These are phyloP conservation scores for Theileria annulata DNA, from an alignment of 169 alveolate species.

Conservation along the genomic window DNA sequence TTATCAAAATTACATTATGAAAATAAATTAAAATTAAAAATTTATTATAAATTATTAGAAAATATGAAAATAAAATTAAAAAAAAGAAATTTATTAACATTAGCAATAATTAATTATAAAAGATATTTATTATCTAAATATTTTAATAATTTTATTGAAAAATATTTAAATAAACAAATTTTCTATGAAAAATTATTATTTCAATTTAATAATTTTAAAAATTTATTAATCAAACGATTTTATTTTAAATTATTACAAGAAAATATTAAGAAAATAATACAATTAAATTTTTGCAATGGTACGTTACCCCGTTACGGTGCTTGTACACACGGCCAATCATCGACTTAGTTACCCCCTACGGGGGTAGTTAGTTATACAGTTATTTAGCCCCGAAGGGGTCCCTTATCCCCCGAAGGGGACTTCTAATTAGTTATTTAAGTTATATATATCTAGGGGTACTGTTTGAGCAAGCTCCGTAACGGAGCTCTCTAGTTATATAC, in stretches of 20 bases:
- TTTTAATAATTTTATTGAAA: not conserved
- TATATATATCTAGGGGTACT: no score
- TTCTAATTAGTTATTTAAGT: no score
- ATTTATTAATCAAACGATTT: not conserved
- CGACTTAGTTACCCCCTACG: no score
- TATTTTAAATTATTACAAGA: not conserved
- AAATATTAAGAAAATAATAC: not conserved
- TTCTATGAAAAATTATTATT: not conserved
- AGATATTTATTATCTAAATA: not conserved
- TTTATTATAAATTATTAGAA: not conserved
- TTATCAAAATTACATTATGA: not conserved
- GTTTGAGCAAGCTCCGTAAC: no score
- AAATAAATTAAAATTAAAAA: not conserved
- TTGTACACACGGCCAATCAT: no score
- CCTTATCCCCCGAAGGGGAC: no score
- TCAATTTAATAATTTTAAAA: not conserved
- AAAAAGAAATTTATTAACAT: not conserved
- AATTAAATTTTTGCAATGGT: no score
- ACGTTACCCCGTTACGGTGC: no score
- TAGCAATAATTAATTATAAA: constrained; percentile 10
- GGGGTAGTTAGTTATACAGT: no score
- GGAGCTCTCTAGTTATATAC: no score
- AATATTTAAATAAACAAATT: not conserved
- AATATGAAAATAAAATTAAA: not conserved
- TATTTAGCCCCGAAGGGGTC: no score